Evolutionary conservation across 495 filamentous ascomycete genomes (phyloP), one percentile per base, ranked within the genome.

Genomic region (Neurospora terricola): DNA sequence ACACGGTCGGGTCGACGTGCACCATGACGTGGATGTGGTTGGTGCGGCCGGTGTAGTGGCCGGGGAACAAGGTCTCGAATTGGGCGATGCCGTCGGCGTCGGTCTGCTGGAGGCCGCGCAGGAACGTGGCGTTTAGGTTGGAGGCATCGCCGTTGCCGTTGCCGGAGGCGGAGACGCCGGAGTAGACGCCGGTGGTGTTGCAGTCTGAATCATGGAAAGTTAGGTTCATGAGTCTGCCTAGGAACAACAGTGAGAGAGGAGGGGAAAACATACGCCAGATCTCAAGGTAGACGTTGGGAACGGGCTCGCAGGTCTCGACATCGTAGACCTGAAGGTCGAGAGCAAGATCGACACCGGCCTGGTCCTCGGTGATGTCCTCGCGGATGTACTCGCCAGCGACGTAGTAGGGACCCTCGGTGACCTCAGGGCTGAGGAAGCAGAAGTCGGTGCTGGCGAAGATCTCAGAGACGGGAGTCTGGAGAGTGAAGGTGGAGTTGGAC

Each of bases 321-420:
- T 91, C 87, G 72, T 90, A 82, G 38, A 91, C 77, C 74, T 90
- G 88, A 75, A 90, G 82, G 73, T 91, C 90, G 54, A 91, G 81
- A 70, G 85, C 84, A 21, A 90, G 81, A 12, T 83, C 78, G 21
- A 91, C 84, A 73, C 90, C 90, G 12, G 75, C 72, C 76, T 91
- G 82, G 36, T 77, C 79, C 70, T 91, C 89, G n/a, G 82, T 78
- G 40, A 91, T 76, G 74, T 91, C 82, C 59, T 80, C 62, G 45
- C 90, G 88, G 75, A 91, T 87, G 36, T 78, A 80, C 73, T 84
- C 83, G 73, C 83, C 83, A 38, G 78, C 77, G 39, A 84, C 80
- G 54, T 82, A 89, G 79, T 88, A 87, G 59, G 86, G 86, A 7
- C 87, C 87, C 77, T 88, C 81, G 38, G 83, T 88, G 12, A 85